A percentile compares a stretch with the other conserved stretches of the same genome.
These are phyloP conservation scores for Eurotiales sp. DNA, from an alignment of 2,329 filamentous ascomycete genomes.

Conservation along the genomic window DNA sequence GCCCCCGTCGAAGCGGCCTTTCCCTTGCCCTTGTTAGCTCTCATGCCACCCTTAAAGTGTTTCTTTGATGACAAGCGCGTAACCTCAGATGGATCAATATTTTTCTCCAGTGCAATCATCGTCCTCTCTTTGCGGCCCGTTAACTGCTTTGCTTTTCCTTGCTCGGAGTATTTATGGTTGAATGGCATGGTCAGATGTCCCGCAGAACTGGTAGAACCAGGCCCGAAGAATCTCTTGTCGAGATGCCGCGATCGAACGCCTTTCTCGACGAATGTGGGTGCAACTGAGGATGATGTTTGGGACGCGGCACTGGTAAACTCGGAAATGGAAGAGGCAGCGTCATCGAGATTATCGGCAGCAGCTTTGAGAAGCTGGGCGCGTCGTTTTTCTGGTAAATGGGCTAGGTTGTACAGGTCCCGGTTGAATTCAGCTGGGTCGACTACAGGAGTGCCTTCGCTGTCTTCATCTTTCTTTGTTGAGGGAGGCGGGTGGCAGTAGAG, in stretches of 20 bases:
- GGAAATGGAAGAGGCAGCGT: not conserved
- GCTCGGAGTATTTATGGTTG: constrained; percentile 82
- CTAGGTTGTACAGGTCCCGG: constrained; percentile 76
- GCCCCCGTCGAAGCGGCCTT: constrained; percentile 17
- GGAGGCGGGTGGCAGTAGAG: constrained; percentile 89
- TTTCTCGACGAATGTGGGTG: constrained; percentile 42
- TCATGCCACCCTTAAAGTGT: constrained; percentile 55
- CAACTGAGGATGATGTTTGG: constrained; percentile 14
- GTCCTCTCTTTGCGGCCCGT: constrained; percentile 76
- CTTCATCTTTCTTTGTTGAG: constrained; percentile 38
- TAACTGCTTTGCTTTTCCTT: constrained; percentile 73
- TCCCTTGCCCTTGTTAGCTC: constrained; percentile 29
- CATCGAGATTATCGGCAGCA: constrained; percentile 27
- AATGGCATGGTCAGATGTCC: constrained; percentile 77
- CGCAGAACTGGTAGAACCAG: constrained; percentile 53
- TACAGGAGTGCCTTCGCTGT: constrained; percentile 31
- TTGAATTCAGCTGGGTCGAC: constrained; percentile 79
- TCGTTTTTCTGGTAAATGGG: constrained; percentile 77
- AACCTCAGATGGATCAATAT: constrained; percentile 72
- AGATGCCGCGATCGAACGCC: constrained; percentile 73
- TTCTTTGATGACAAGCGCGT: constrained; percentile 69
- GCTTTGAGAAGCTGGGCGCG: constrained; percentile 55
- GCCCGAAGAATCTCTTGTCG: constrained; percentile 85
- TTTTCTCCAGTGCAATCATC: constrained; percentile 78
- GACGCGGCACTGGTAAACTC: constrained; percentile 11